Evolutionary conservation across 139 green algal genomes (phyloP).

Genomic region (Zygnema circumcarinatum): DNA sequence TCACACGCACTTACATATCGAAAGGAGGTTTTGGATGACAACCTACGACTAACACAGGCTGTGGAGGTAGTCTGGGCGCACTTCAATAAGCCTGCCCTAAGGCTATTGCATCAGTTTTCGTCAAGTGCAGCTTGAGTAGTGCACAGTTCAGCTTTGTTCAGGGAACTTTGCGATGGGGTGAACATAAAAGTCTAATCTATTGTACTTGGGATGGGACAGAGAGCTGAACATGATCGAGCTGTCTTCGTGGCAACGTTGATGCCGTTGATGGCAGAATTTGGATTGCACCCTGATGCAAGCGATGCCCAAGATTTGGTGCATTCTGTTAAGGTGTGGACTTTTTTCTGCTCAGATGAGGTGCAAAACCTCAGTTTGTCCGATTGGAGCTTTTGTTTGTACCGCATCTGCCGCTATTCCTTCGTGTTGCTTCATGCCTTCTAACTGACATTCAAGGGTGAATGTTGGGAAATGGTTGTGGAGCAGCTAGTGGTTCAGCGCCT

Average conservation of each 20-base stretch:
- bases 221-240: background rate
- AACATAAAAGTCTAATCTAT: too few relatives aligned
- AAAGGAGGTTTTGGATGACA: conserved; percentile 28
- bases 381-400: too few relatives aligned
- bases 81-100: background rate
- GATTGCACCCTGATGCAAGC: conserved; percentile 19
- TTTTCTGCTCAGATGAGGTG: too few relatives aligned
- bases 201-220: background rate
- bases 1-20: conserved; percentile 22
- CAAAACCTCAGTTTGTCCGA: too few relatives aligned
- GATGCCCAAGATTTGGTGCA: conserved; percentile 16
- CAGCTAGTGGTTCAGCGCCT: background rate
- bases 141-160: too few relatives aligned
- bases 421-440: too few relatives aligned
- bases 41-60: conserved; percentile 10
- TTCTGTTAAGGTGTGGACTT: conserved; percentile 23
- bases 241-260: conserved; percentile 17
- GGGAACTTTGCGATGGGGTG: too few relatives aligned
- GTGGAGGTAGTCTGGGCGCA: conserved; percentile 15
- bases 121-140: too few relatives aligned
- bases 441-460: too few relatives aligned
- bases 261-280: conserved; percentile 35
- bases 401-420: background rate
- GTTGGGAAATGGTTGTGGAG: too few relatives aligned
- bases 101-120: background rate